A percentile compares a stretch with the other conserved stretches of the same genome.
Evolutionary conservation across 345 rosid species (phyloP).

Genomic region (Melaleuca quinquenervia): DNA sequence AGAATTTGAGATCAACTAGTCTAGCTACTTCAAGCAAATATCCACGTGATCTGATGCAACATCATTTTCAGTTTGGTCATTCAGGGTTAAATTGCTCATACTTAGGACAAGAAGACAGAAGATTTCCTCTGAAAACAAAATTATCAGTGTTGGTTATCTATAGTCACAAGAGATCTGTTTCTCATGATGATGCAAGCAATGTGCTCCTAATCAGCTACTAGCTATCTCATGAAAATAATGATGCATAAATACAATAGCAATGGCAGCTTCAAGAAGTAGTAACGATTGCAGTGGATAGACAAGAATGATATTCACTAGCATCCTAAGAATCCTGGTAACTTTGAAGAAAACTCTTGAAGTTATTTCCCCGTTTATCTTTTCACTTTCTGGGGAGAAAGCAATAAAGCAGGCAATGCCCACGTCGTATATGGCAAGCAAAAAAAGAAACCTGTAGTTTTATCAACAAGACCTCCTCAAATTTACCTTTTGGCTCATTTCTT

Average conservation of each 20-base stretch:
- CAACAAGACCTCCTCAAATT: neutral
- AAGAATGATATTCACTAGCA: neutral
- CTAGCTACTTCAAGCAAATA: neutral
- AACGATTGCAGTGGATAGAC: neutral
- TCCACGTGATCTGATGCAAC: neutral
- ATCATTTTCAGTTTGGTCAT: neutral
- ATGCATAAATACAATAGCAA: neutral
- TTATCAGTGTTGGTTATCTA: neutral
- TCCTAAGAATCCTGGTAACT: neutral
- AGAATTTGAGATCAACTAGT: neutral
- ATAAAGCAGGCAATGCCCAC: neutral
- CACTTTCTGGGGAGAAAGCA: neutral
- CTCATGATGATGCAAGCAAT: neutral
- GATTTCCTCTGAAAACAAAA: neutral
- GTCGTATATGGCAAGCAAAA: neutral
- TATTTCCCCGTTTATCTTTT: neutral
- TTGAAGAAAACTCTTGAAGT: neutral
- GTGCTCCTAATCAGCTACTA: no score
- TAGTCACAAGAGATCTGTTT: neutral
- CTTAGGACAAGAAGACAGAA: neutral
- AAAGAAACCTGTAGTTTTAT: neutral
- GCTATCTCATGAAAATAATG: no score
- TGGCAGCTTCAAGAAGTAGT: neutral
- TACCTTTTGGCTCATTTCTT: neutral
- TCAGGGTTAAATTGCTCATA: neutral